phyloP scores from a whole-genome alignment of 169 alveolate genomes.

The Fabrea salina region DNA sequence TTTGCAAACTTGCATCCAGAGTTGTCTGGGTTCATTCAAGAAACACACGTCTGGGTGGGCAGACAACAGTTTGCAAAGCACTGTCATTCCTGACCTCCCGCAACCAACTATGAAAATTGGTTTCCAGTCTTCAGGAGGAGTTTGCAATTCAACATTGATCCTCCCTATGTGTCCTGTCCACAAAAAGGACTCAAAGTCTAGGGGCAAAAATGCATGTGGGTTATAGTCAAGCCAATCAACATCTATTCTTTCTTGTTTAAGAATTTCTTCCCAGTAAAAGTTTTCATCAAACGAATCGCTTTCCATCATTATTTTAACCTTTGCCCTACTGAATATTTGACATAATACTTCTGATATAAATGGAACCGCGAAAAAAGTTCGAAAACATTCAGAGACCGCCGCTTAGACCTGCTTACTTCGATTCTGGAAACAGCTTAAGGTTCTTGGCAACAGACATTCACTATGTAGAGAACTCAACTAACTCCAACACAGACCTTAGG shows the following conservation, averaged over 20 bases:
- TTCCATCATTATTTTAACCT: neutral
- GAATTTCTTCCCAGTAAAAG: neutral
- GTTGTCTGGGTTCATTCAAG: conserved; percentile 30
- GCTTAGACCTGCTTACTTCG: too few species aligned
- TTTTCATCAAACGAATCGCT: neutral
- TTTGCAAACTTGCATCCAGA: conserved; percentile 31
- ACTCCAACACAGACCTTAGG: too few species aligned
- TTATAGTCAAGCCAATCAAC: neutral
- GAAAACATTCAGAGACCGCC: too few species aligned
- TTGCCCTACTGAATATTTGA: too few species aligned
- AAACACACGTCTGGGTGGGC: conserved; percentile 13
- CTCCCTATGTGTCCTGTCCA: neutral
- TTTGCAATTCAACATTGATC: neutral
- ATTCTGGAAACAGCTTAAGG: too few species aligned
- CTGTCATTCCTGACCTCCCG: conserved; percentile 28
- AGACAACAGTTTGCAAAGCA: conserved; percentile 11
- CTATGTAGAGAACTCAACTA: too few species aligned
- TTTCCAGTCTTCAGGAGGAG: neutral
- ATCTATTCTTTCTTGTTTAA: neutral
- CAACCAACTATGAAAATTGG: conserved; percentile 24
- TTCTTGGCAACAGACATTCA: too few species aligned
- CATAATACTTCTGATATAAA: too few species aligned
- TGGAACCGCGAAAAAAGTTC: too few species aligned
- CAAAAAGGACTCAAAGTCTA: neutral
- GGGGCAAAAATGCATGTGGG: neutral